Base-by-base conservation (phyloP, 1,139 yeast species). In the Nakaseomyces bracarensis region DNA sequence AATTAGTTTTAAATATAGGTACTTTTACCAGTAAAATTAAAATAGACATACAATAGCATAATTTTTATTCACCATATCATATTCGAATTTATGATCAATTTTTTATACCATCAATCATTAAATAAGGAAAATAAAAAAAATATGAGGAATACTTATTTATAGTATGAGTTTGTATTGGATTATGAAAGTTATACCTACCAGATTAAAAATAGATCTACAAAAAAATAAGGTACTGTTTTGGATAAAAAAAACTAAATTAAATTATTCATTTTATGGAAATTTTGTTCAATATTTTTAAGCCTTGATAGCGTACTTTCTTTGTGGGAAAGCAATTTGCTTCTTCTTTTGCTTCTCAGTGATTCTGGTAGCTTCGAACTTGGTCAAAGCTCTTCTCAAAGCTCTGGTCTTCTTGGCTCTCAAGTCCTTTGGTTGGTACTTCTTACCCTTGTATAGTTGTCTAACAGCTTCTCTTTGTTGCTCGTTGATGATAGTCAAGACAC, bases 381-480 rank as follows among this genome's bases (percentile, higher is more conserved):
- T 80, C 70, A 91, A 80, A 70, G 81, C 79, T 80, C 97, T 86
- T 84, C 98, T 89, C 73, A 91, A 75, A 72, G 98, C 97, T 82
- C 97, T 91, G 74, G 98, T 91, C 83, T 91, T 85, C 89, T 91
- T 91, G 66, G 86, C 95, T 78, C 97, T 91, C 75, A 91, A 81
- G 71, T 89, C 97, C 79, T 89, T 89, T 77, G 98, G 98, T 71
- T 81, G 78, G 81, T 80, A 84, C 77, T 87, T 89, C 82, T 87
- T 87, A 74, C 89, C 95, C 61, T 79, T 78, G 91, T 87, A 89
- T 79, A 84, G 82, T 68, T 83, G 94, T 73, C 85, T 85, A 69
- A 86, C 96, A 63, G 83, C 81, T 59, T 82, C 89, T 76, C 98
- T 89, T 77, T 87, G 96, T 78, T 84, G 86, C 66, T 80, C 79